phyloP scores from a whole-genome alignment of 2,329 filamentous ascomycete genomes.

The Erysiphe neolycopersici region DNA sequence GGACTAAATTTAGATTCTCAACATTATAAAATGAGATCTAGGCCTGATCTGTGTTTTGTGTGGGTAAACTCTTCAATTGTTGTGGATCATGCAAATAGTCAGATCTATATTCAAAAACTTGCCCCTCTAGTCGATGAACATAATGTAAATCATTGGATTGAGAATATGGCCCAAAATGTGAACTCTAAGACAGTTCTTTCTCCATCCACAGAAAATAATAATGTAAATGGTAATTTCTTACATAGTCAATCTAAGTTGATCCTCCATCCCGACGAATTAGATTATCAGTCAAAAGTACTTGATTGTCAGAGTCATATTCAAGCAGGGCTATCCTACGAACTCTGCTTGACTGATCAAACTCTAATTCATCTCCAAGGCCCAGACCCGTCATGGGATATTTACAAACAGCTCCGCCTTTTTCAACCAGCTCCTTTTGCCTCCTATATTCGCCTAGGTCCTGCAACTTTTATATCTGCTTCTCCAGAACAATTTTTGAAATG shows the following conservation, averaged over 20 bases:
- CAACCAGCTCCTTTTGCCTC: slow-evolving; percentile 32
- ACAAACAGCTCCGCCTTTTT: slow-evolving; percentile 9
- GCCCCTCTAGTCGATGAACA: not conserved
- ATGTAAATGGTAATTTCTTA: not conserved
- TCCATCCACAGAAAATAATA: not conserved
- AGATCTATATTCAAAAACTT: slow-evolving; percentile 33
- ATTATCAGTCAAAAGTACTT: slow-evolving; percentile 14
- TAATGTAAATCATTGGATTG: not conserved
- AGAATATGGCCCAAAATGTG: not conserved
- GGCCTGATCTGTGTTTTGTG: slow-evolving; percentile 32
- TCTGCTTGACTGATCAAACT: slow-evolving; percentile 16
- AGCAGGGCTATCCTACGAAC: slow-evolving; percentile 17
- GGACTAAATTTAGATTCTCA: slow-evolving; percentile 14
- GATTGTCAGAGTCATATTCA: slow-evolving; percentile 15
- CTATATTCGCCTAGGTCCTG: slow-evolving; percentile 41
- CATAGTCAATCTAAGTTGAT: slow-evolving; percentile 4
- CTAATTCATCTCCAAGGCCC: slow-evolving; percentile 4
- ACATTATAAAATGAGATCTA: slow-evolving; percentile 5
- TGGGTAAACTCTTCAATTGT: slow-evolving; percentile 39
- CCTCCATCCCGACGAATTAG: slow-evolving; percentile 3
- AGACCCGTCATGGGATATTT: slow-evolving; percentile 10
- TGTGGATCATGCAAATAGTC: slow-evolving; percentile 29
- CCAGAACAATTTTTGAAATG: slow-evolving; percentile 71
- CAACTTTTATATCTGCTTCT: slow-evolving; percentile 56
- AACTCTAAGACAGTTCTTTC: not conserved